Percentiles rank a stretch among this genome's conserved stretches.
Evolutionary conservation across 192 early-diverging fungal species (phyloP).

Genomic region (Phlyctochytrium planicorne): DNA sequence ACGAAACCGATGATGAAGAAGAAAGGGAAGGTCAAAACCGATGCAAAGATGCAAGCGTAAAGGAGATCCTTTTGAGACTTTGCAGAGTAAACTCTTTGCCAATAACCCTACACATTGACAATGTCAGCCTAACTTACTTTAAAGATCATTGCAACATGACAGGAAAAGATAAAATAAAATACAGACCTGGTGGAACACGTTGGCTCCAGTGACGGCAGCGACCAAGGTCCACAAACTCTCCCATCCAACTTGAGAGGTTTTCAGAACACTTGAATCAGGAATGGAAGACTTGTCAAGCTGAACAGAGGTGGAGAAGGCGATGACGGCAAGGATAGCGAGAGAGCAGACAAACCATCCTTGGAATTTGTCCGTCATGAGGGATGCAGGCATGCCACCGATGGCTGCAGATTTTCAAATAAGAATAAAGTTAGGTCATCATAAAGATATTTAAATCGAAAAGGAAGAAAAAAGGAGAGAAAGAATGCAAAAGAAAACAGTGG

Average conservation of each 20-base stretch:
- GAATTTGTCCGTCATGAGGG: not conserved
- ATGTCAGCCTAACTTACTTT: too few relatives aligned
- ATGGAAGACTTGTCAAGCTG: constrained; percentile 52
- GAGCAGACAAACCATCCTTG: not conserved
- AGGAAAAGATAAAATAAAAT: not conserved
- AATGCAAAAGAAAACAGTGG: not conserved
- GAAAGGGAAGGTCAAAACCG: constrained; percentile 53
- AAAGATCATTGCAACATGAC: not conserved
- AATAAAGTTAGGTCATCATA: too few relatives aligned
- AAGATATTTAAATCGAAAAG: not conserved
- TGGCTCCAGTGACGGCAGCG: constrained; percentile 58
- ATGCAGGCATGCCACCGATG: not conserved
- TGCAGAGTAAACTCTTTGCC: constrained; percentile 76
- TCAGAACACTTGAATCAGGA: constrained; percentile 48
- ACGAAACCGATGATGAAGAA: constrained; percentile 59
- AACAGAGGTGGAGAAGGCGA: constrained; percentile 52
- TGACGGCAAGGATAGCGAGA: constrained; percentile 27
- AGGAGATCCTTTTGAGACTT: constrained; percentile 59
- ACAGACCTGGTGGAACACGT: constrained; percentile 60
- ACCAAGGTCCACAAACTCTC: constrained; percentile 64
- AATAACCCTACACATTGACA: too few relatives aligned
- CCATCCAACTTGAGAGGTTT: constrained; percentile 65
- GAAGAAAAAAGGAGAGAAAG: not conserved
- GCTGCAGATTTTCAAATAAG: not conserved
- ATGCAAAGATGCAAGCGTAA: constrained; percentile 55